Evolutionary conservation across 352 stramenopile genomes (phyloP).

Genomic region (Globisporangium mamillatum): DNA sequence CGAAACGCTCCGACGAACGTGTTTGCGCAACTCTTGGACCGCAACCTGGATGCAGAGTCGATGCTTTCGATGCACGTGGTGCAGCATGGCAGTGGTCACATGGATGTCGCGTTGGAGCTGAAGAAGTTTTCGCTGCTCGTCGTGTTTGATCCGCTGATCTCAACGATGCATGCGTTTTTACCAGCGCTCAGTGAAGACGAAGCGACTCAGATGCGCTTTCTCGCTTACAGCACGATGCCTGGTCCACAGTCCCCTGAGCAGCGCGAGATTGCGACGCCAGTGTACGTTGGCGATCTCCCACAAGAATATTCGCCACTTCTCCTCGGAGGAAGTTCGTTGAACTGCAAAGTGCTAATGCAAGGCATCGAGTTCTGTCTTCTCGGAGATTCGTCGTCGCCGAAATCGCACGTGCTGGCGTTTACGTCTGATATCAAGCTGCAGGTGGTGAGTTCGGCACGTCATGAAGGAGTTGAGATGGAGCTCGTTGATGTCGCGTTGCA

Average conservation of each 20-base stretch:
- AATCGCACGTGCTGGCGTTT: slow-evolving; percentile 79
- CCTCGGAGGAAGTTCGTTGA: slow-evolving; percentile 51
- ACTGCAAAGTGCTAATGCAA: slow-evolving; percentile 48
- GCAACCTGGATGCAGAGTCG: slow-evolving; percentile 55
- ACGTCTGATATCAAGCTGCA: slow-evolving; percentile 72
- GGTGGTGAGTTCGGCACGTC: slow-evolving; percentile 51
- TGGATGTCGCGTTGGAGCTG: slow-evolving; percentile 51
- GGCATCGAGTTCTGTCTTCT: slow-evolving; percentile 75
- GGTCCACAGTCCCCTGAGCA: slow-evolving; percentile 55
- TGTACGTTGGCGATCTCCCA: slow-evolving; percentile 62
- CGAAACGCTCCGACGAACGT: slow-evolving; percentile 61
- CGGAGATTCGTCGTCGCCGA: slow-evolving; percentile 63
- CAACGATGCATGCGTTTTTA: slow-evolving; percentile 51
- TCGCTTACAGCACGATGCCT: slow-evolving; percentile 46
- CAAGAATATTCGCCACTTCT: slow-evolving; percentile 71
- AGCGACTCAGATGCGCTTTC: slow-evolving; percentile 66
- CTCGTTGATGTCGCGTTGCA: slow-evolving; percentile 78
- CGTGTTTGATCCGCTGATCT: slow-evolving; percentile 74
- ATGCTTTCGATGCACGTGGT: slow-evolving; percentile 55
- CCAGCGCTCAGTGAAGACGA: slow-evolving; percentile 68
- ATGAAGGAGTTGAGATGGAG: slow-evolving; percentile 74
- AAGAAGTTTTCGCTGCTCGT: slow-evolving; percentile 69
- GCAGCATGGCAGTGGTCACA: slow-evolving; percentile 48
- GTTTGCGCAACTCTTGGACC: slow-evolving; percentile 72
- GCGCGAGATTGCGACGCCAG: slow-evolving; percentile 31